Base-by-base conservation (phyloP, 148 eudicot genomes). In the Drosera capensis region DNA sequence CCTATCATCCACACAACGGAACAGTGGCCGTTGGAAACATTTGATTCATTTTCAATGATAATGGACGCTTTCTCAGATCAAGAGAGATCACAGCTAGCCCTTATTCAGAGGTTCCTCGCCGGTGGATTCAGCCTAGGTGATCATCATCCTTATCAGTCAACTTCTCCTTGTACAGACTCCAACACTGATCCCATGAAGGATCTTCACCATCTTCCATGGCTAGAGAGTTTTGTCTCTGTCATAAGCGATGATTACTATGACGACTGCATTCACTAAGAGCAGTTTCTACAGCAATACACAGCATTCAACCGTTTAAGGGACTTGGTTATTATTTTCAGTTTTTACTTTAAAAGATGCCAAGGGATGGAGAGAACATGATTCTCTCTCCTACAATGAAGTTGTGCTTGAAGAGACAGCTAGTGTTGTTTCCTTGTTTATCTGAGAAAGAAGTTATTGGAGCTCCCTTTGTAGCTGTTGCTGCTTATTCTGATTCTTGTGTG, bases 191-290 rank as follows among this genome's bases (percentile, higher is more conserved):
- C 88, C 42, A 74, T 85, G 90, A 85, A 85, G 60, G 95, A 85
- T 59, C 71, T 85, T 55, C 82, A 69, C 66, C 95, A 85, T 67
- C 90, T 85, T 49, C 95, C 95, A 48, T 85, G 90, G 95, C 82
- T 85, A 6, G 95, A 85, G 58, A 71, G 95, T 59, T 85, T 85
- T 40, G 95, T 85, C 21, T 85, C 90, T 1, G 90, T 80, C 28
- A 85, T 85, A 40, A 77, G 82, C 39, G 86, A 85, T 54, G 71
- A 69, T 53, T 80, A 79, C 57, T 77, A 72, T 38, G 86, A 85
- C 1, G 86, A 85, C 35, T 77, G 72, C 52, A 66, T 59, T 43
- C 78, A 71, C 16, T 79, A 48, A 34, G 38, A 0, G n/a, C n/a
- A n/a, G n/a, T n/a, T n/a, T 34, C 38, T 9, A n/a, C n/a, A n/a